Conservation (phyloP, 768 basidiomycete species). For the Auricularia heimuer region DNA sequence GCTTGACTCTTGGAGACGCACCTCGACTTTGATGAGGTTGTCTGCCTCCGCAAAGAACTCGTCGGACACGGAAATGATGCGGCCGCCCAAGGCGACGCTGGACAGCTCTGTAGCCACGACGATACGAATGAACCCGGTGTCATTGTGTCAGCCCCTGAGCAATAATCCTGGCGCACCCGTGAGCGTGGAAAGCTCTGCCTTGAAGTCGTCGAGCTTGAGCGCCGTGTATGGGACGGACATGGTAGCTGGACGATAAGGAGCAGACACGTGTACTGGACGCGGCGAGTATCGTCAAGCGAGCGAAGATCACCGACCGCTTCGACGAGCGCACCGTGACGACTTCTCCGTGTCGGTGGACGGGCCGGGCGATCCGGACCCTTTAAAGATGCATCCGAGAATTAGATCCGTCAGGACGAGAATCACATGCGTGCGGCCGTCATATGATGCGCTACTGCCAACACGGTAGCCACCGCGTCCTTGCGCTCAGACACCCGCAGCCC, state of each 20-base stretch:
- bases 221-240: neutral
- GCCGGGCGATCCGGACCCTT: neutral
- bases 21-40: conserved; percentile 76
- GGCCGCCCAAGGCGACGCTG: conserved; percentile 71
- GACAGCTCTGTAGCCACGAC: conserved; percentile 62
- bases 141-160: neutral
- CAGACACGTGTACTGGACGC: neutral
- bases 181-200: neutral
- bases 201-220: conserved; percentile 1
- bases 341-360: neutral
- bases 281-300: neutral
- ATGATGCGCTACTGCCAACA: neutral
- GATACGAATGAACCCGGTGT: neutral
- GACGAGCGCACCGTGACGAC: neutral
- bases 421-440: neutral
- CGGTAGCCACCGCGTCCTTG: neutral
- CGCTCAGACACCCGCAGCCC: neutral
- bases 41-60: conserved; percentile 90
- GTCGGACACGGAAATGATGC: conserved; percentile 71
- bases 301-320: neutral
- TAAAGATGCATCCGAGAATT: neutral
- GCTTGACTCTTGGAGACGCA: conserved; percentile 23
- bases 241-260: neutral
- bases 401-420: neutral
- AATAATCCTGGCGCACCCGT: neutral